Base-by-base conservation (phyloP, 1,284 basidiomycete genomes). In the Porogramme epimiltina region DNA sequence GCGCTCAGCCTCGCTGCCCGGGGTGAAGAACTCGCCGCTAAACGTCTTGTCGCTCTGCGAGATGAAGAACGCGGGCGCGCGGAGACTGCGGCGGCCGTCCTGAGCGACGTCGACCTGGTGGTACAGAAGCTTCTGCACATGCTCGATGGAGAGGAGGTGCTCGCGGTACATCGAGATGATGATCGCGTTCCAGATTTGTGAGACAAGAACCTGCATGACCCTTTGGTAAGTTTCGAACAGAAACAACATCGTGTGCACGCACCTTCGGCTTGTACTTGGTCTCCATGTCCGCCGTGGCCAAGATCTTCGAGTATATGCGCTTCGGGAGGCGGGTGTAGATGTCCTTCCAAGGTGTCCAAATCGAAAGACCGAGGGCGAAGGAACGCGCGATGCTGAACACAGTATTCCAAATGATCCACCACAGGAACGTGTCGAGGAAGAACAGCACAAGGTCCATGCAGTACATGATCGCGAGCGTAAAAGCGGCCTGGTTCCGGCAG, bases 131-230 rank as follows among this genome's bases (percentile, higher is more conserved):
- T 93, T 93, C 73, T 96, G 93, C 31, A 97, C 93, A 66, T 97
- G 93, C 61, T 95, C 93, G 68, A 96, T 96, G 44, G 93, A 96
- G 36, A 97, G 76, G n/a, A 97, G 70, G 69, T 97, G 95, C 70
- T 97, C 95, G 65, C 95, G 88, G 72, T 97, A 98, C 95, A 98
- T 98, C n/a, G 94, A 97, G 60, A 98, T 97, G 73, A 98, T 96
- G 73, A 98, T 87, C 34, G 95, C 94, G 69, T 98, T 98, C 95
- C 95, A 97, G 54, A 97, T 93, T 73, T 98, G 95, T 20, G 93
- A 96, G 31, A 98, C 95, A 31, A 98, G 79, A 28, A 98, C 94
- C 90, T 91, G 58, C 84, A 26, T 5, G 24, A 16, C 34, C 18
- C 19, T 34, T 49, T 10, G 40, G 34, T 26, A 25, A 1, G 33